phyloP scores from a whole-genome alignment of 257 asterid species.

The Lycium ferocissimum region DNA sequence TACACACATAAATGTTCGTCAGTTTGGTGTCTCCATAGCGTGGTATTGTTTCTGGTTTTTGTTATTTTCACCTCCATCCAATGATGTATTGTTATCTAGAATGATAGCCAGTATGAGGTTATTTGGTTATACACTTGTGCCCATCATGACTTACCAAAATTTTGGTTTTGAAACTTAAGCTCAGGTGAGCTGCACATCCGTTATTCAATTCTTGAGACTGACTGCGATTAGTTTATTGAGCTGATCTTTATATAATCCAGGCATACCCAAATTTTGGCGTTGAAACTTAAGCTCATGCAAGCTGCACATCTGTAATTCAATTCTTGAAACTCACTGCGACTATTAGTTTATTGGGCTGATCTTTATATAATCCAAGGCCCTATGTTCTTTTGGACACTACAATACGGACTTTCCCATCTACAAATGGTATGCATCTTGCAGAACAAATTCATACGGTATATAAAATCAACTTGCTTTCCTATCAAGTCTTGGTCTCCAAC shows the following conservation, averaged over 20 bases:
- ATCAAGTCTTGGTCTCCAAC: neutral
- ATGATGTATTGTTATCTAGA: constrained; percentile 17
- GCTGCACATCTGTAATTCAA: neutral
- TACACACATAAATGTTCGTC: neutral
- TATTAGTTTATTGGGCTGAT: neutral
- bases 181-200: neutral
- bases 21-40: neutral
- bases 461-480: neutral
- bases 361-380: neutral
- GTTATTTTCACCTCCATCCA: neutral
- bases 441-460: neutral
- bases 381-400: neutral
- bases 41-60: constrained; percentile 11
- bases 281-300: neutral
- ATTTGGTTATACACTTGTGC: constrained; percentile 22
- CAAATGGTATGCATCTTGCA: neutral
- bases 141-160: neutral
- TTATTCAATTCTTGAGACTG: neutral
- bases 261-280: constrained; percentile 6
- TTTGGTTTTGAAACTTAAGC: neutral
- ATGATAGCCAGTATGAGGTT: neutral
- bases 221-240: neutral
- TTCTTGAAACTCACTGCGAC: neutral
- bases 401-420: neutral
- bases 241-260: neutral